phyloP scores from a whole-genome alignment of 192 early-diverging fungal genomes.

The Entomortierella lignicola region DNA sequence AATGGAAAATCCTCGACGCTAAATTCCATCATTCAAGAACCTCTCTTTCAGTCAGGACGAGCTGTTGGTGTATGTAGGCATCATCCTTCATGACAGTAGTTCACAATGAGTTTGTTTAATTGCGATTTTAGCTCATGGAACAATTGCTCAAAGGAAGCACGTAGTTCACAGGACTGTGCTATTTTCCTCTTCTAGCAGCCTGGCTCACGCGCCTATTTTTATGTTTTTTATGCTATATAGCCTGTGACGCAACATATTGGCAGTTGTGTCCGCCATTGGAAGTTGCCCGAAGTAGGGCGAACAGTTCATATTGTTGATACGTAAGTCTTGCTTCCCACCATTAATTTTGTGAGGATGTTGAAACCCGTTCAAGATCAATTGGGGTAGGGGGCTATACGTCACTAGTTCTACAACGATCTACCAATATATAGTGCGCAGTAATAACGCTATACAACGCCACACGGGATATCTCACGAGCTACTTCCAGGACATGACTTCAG shows the following conservation, averaged over 20 bases:
- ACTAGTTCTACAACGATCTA: no score
- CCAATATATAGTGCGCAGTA: no score
- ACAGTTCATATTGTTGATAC: conserved; percentile 55
- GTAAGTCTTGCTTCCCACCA: conserved; percentile 12
- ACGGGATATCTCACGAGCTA: no score
- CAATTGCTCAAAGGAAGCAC: no score
- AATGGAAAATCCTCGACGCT: conserved; percentile 64
- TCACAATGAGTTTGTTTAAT: neutral
- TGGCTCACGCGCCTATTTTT: neutral
- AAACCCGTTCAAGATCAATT: no score
- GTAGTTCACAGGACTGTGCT: neutral
- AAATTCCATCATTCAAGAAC: conserved; percentile 62
- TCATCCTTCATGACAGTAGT: neutral
- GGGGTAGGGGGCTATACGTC: no score
- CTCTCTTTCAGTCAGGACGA: conserved; percentile 57
- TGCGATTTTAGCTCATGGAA: neutral
- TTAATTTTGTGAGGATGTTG: no score
- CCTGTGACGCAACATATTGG: conserved; percentile 53
- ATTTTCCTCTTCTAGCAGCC: neutral
- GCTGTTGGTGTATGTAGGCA: conserved; percentile 52
- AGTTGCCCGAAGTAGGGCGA: conserved; percentile 43
- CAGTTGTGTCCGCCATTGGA: conserved; percentile 50
- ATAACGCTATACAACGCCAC: no score
- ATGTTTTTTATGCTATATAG: conserved; percentile 5
- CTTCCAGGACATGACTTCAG: no score